phyloP scores from a whole-genome alignment of 2,329 filamentous ascomycete genomes.

The Beauveria pseudobassiana region DNA sequence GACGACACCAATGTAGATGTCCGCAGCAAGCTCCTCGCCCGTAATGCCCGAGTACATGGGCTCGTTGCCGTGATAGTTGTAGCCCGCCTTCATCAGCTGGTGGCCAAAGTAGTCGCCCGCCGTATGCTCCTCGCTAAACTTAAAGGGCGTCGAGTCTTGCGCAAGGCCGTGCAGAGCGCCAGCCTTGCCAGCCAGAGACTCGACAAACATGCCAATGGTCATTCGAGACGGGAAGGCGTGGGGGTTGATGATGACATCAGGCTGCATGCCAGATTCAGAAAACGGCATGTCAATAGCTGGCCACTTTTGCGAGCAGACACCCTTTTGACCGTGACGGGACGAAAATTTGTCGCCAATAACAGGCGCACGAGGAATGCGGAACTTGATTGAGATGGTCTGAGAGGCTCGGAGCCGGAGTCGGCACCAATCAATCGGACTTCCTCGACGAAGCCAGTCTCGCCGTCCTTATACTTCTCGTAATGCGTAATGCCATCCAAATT shows the following conservation, averaged over 20 bases:
- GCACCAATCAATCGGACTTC: constrained; percentile 86
- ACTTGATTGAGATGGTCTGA: constrained; percentile 89
- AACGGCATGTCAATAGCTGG: constrained; percentile 92
- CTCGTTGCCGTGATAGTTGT: constrained; percentile 97
- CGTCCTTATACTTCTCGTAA: constrained; percentile 91
- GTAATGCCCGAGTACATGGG: constrained; percentile 98
- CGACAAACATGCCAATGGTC: constrained; percentile 99
- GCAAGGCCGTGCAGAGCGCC: constrained; percentile 92
- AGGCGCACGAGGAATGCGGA: constrained; percentile 81
- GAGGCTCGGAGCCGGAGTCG: constrained; percentile 73
- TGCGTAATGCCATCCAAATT: constrained; percentile 83
- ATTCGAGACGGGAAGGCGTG: constrained; percentile 99
- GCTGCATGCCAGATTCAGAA: constrained; percentile 91
- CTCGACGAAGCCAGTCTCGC: constrained; percentile 81
- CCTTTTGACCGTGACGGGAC: constrained; percentile 95
- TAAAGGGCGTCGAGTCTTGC: constrained; percentile 92
- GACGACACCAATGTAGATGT: constrained; percentile 94
- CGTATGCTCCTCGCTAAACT: constrained; percentile 86
- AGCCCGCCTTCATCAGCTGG: constrained; percentile 89
- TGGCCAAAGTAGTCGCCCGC: constrained; percentile 93
- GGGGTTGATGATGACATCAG: constrained; percentile 97
- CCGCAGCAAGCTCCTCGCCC: constrained; percentile 83
- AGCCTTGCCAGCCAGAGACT: constrained; percentile 91
- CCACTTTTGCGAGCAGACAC: constrained; percentile 95
- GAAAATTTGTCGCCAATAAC: constrained; percentile 99